Evolutionary conservation across 2,329 filamentous ascomycete genomes (phyloP).

Genomic region (Ophiostoma novo-ulmi): DNA sequence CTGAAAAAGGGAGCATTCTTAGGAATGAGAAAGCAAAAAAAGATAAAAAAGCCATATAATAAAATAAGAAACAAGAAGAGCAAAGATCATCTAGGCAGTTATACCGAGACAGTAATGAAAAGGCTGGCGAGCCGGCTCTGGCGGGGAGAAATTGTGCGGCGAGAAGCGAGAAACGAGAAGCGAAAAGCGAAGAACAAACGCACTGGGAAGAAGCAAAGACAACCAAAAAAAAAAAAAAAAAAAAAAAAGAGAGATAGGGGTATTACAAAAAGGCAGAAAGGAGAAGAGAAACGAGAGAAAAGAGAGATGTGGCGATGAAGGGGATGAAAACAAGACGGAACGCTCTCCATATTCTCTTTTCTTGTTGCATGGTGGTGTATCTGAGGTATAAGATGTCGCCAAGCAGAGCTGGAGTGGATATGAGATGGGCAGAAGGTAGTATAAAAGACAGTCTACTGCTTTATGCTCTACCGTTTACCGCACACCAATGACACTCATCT

Average conservation of each 20-base stretch:
- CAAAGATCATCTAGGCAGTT: background rate
- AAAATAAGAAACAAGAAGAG: background rate
- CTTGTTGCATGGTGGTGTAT: background rate
- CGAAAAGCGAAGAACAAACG: background rate
- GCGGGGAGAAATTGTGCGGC: background rate
- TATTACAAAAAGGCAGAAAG: constrained; percentile 7
- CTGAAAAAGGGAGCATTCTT: background rate
- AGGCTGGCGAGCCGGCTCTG: background rate
- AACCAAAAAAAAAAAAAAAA: constrained; percentile 15
- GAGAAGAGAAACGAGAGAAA: constrained; percentile 1
- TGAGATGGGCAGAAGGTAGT: background rate
- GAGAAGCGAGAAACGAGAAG: background rate
- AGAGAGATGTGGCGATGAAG: background rate
- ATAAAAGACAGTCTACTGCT: too few relatives aligned
- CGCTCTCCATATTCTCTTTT: background rate
- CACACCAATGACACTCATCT: constrained; percentile 92
- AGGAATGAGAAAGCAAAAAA: background rate
- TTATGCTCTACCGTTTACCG: constrained; percentile 44
- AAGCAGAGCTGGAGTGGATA: background rate
- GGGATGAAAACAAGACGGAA: background rate
- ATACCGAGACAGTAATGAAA: background rate
- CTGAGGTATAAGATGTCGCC: background rate
- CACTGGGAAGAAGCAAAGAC: background rate
- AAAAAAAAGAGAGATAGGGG: constrained; percentile 11
- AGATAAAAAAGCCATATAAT: background rate